Base-by-base conservation (phyloP, 345 rosid genomes). In the Sisymbrium irio region DNA sequence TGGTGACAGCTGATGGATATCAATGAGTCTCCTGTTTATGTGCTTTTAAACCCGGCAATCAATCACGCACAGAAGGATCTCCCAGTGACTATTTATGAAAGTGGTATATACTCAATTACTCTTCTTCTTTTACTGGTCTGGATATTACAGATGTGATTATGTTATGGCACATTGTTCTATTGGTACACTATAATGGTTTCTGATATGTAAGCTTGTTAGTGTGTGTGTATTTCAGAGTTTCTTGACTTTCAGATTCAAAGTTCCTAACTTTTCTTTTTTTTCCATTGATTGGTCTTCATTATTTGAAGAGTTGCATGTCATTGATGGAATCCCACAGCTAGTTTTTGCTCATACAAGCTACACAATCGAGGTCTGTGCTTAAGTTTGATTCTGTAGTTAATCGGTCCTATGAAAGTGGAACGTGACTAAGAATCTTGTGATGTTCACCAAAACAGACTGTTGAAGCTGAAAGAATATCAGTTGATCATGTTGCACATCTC, bases 401-500 rank as follows among this genome's bases (percentile, higher is more conserved):
- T 63, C 39, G 53, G 2, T 49, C 41, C 7, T 71, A 27, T 56
- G 19, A 14, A 14, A 50, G 63, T 42, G 36, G 47, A 58, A 18
- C 9, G 19, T 39, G 33, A 28, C 30, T 74, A 14, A 74, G 6
- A 17, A 13, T 17, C 42, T 66, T 37, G 35, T 18, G 46, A 20
- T 75, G 28, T 39, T 39, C 8, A 32, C n/a, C 6, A 6, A 69
- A 88, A 81, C 72, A 95, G 99, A 92, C 99, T 5, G 99, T 95
- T 37, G 98, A 92, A 83, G 98, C 98, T 74, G 99, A 95, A 81
- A 53, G 98, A 74, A 94, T 94, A 53, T 93, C 98, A n/a, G 96
- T 91, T 4, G 97, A 93, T 80, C 98, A 93, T 81, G 97, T 94
- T 74, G 98, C 98, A 51, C 98, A 94, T 84, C 96, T 94, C 35